Base-by-base conservation (phyloP, 495 filamentous ascomycete genomes). In the Lasiosphaeria hispida region DNA sequence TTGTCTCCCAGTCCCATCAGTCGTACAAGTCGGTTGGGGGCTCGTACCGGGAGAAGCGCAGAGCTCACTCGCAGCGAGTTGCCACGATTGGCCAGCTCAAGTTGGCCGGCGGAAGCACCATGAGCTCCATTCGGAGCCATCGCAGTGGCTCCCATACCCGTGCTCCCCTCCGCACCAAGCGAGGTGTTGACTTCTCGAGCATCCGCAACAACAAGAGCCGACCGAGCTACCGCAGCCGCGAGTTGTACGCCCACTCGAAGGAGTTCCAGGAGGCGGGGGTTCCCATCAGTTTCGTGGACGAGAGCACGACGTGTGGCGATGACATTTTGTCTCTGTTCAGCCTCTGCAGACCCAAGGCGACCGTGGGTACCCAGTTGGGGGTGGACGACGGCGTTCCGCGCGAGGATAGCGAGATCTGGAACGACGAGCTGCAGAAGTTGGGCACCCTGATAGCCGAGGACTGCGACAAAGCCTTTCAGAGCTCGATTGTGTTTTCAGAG, bases 381-480 rank as follows among this genome's bases (percentile, higher is more conserved):
- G 56, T 60, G 41, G 55, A 69, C 4, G 23, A 63, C 10, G 55
- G 51, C 42, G 44, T 61, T 35, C 53, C 63, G 11, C 58, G 51
- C 6, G 64, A 65, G 1, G 62, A 64, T 10, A 60, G 55, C n/a
- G 18, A 64, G 10, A 48, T 68, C 9, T 78, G 74, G 76, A 76
- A 70, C 15, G 77, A 83, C 13, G 79, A 83, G 58, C 68, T 84
- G 30, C 70, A 76, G 19, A 69, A 79, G n/a, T 70, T 81, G 8
- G 76, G 72, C 40, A 66, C 62, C 56, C 75, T 68, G 36, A 75
- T 83, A 38, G 79, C 78, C 18, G 75, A 75, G 57, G 74, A 80
- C 49, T 81, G 77, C 42, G 80, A 83, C 59, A 90, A 91, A 61
- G 91, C 91, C 0, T 97, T 96, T 72, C 91, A 90, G 61, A 82